Percentiles rank a stretch among this genome's conserved stretches.
Evolutionary conservation across 139 green algal genomes (phyloP).

Genomic region (Chlorella vulgaris): DNA sequence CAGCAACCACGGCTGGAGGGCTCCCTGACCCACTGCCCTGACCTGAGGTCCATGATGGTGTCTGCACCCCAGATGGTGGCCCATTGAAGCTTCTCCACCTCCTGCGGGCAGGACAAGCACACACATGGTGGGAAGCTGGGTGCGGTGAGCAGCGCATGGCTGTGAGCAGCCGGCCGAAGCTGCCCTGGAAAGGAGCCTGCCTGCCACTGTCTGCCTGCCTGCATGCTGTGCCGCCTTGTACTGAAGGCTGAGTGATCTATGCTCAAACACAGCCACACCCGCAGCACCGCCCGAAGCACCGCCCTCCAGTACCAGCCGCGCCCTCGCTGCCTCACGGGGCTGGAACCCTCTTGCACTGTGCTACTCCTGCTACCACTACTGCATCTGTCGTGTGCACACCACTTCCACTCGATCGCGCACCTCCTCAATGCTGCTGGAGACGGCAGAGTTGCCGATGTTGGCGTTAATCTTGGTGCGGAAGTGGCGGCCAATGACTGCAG

Average conservation of each 20-base stretch:
- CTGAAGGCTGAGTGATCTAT: too few relatives aligned
- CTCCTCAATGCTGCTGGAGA: slow-evolving; percentile 93
- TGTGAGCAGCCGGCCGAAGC: not conserved
- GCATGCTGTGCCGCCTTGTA: too few relatives aligned
- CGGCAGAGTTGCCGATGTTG: slow-evolving; percentile 96
- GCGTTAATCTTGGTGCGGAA: slow-evolving; percentile 97
- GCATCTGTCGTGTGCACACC: not conserved
- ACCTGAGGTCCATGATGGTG: slow-evolving; percentile 95
- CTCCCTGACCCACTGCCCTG: not conserved
- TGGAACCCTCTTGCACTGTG: not conserved
- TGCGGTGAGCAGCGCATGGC: not conserved
- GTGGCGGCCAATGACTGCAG: slow-evolving; percentile 78
- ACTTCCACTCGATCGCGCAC: slow-evolving; percentile 36
- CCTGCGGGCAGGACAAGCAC: slow-evolving; percentile 43
- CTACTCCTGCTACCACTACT: not conserved
- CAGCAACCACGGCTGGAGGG: too few relatives aligned
- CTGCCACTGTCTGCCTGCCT: too few relatives aligned
- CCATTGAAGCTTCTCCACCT: slow-evolving; percentile 97
- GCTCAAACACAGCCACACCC: too few relatives aligned
- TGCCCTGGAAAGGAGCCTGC: too few relatives aligned
- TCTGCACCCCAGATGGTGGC: slow-evolving; percentile 94
- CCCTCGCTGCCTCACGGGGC: too few relatives aligned
- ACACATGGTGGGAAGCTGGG: not conserved
- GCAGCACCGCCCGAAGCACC: too few relatives aligned
- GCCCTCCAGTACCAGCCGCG: too few relatives aligned